Conservation (phyloP, 148 eudicot genomes). For the Amaranthus palmeri region DNA sequence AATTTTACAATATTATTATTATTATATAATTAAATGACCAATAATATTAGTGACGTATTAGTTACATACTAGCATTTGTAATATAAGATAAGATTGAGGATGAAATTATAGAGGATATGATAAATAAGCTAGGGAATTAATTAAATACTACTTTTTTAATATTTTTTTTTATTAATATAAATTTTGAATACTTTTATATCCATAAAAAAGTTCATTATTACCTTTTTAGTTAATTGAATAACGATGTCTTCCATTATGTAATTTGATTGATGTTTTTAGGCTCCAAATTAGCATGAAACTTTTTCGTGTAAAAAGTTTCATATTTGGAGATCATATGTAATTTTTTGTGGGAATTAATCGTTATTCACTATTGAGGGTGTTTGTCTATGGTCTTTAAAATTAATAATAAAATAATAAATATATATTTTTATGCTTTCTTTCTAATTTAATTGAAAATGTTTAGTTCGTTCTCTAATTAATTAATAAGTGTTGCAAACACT, state of each 20-base stretch:
- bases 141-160: too few relatives aligned
- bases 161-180: too few relatives aligned
- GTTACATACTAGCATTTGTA: conserved; percentile 9
- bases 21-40: conserved; percentile 8
- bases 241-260: conserved; percentile 16
- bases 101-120: too few relatives aligned
- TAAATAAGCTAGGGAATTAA: too few relatives aligned
- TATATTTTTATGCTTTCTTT: too few relatives aligned
- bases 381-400: neutral
- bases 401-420: too few relatives aligned
- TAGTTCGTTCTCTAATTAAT: too few relatives aligned
- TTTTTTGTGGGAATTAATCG: neutral
- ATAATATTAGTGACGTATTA: conserved; percentile 22
- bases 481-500: too few relatives aligned
- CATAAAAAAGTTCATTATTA: neutral
- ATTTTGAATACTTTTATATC: too few relatives aligned
- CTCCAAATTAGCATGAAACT: conserved; percentile 8
- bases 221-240: neutral
- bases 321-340: conserved; percentile 1
- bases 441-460: too few relatives aligned
- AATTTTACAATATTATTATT: neutral
- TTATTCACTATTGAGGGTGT: neutral
- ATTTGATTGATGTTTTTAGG: neutral
- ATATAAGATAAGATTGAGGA: neutral
- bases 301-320: conserved; percentile 10